Conservation (phyloP, 805 yeast species). For the Candida stauntonica region DNA sequence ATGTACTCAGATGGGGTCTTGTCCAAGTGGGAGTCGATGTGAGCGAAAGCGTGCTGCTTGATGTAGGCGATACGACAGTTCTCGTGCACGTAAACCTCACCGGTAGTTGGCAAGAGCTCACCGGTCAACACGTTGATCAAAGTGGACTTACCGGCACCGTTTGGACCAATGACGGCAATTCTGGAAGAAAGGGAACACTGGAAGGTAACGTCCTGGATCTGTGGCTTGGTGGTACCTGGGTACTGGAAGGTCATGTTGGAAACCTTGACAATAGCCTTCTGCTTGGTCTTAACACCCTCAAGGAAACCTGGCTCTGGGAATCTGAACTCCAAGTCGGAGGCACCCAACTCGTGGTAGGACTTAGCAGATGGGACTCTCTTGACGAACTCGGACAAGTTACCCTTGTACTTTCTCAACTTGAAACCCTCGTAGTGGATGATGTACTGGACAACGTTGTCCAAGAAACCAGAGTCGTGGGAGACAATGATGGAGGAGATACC, state of each 20-base stretch:
- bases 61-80: constrained; percentile 99
- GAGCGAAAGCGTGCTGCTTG: constrained; percentile 99
- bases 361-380: constrained; percentile 98
- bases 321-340: constrained; percentile 91
- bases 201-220: constrained; percentile 86
- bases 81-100: constrained; percentile 99
- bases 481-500: constrained; percentile 98
- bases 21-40: constrained; percentile 97
- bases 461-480: constrained; percentile 99
- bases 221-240: constrained; percentile 98
- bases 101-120: constrained; percentile 95
- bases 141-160: constrained; percentile 99
- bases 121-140: constrained; percentile 98
- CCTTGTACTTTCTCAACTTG: constrained; percentile 99
- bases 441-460: constrained; percentile 95
- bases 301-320: constrained; percentile 99
- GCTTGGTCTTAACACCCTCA: constrained; percentile 99
- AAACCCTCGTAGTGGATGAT: constrained; percentile 99
- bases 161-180: constrained; percentile 99
- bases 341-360: constrained; percentile 98
- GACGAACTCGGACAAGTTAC: constrained; percentile 98
- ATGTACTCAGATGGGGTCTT: constrained; percentile 99
- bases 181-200: constrained; percentile 99
- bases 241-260: constrained; percentile 97
- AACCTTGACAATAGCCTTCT: constrained; percentile 99